Evolutionary conservation across 176 grass and related monocot genomes (phyloP).

Genomic region (Puccinellia tenuiflora): DNA sequence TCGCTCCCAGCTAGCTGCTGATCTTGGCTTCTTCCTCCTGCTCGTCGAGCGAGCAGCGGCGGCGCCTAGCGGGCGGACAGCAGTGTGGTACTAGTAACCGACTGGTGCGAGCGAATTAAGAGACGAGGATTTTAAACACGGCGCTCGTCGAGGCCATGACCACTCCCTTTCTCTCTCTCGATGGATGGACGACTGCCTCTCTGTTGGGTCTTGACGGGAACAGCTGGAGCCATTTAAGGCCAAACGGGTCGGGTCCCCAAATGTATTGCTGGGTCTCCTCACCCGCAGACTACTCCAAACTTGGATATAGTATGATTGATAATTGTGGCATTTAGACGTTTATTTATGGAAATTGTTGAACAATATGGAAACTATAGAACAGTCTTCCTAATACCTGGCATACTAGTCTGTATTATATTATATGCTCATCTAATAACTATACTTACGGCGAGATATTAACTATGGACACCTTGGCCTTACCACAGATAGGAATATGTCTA

Average conservation of each 20-base stretch:
- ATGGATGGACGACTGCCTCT: no score
- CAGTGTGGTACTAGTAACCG: slow-evolving; percentile 46
- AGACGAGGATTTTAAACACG: slow-evolving; percentile 53
- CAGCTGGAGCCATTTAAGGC: slow-evolving; percentile 83
- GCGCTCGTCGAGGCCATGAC: slow-evolving; percentile 37
- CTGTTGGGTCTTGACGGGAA: slow-evolving; percentile 55
- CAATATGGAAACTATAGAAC: neutral
- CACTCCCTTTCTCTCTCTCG: neutral
- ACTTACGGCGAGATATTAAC: no score
- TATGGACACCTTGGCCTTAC: no score
- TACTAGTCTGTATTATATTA: no score
- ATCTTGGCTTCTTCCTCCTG: neutral
- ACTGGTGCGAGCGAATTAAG: slow-evolving; percentile 63
- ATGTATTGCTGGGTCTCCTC: neutral
- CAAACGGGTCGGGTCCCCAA: slow-evolving; percentile 54
- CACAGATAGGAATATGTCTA: no score
- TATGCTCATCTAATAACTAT: no score
- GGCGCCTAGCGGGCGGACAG: neutral
- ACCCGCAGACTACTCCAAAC: neutral
- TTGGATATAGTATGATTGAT: neutral
- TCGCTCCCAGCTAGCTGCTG: neutral
- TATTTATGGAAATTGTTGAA: neutral
- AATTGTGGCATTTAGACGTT: neutral
- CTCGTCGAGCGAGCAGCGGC: neutral
- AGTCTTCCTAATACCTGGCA: no score